These are phyloP conservation scores for Oidiodendron maius DNA, from an alignment of 495 filamentous ascomycete genomes.

Conservation along the genomic window DNA sequence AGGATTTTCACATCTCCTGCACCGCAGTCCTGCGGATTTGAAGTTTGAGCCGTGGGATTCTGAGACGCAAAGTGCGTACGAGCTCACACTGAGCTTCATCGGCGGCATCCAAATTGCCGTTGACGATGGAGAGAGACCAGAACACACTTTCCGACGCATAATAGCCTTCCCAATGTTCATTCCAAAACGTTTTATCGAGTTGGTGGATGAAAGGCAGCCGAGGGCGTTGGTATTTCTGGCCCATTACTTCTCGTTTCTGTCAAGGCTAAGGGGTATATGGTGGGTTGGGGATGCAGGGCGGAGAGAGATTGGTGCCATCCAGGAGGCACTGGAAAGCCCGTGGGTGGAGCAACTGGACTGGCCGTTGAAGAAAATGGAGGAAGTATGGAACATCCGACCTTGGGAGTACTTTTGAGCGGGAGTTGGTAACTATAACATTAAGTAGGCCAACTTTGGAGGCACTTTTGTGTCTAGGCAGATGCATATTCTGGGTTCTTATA, in stretches of 20 bases:
- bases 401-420: background rate
- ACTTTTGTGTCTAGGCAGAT: too few relatives aligned
- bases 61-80: constrained; percentile 28
- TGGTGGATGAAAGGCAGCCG: constrained; percentile 28
- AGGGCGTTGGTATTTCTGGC: constrained; percentile 34
- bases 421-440: too few relatives aligned
- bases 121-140: constrained; percentile 17
- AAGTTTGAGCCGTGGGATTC: constrained; percentile 25
- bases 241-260: constrained; percentile 32
- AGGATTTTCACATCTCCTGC: constrained; percentile 21
- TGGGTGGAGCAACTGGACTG: constrained; percentile 35
- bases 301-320: constrained; percentile 32
- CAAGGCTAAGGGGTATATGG: constrained; percentile 29
- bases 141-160: constrained; percentile 26
- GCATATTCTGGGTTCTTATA: too few relatives aligned
- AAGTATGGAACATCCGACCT: background rate
- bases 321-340: constrained; percentile 25
- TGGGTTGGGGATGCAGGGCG: constrained; percentile 32
- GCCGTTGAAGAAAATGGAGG: constrained; percentile 24
- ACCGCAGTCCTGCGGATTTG: constrained; percentile 6
- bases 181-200: constrained; percentile 25
- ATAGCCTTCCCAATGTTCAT: constrained; percentile 32
- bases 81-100: constrained; percentile 27
- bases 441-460: too few relatives aligned
- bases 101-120: constrained; percentile 27